Base-by-base conservation (phyloP, 371 early-diverging fungal species). In the Batkoa obscura region DNA sequence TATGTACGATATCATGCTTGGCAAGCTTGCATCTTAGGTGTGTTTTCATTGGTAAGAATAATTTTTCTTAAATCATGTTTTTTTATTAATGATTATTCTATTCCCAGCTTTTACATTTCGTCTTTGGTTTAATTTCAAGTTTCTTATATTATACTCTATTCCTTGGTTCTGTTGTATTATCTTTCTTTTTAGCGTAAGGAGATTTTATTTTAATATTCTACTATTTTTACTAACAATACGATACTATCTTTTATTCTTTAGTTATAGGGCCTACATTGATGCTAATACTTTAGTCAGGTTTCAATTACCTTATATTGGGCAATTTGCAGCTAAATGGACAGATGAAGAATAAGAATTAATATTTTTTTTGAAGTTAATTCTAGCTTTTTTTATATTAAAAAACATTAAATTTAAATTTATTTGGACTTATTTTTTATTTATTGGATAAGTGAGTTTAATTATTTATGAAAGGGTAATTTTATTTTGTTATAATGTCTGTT, bases 1-100 rank as follows among this genome's bases (percentile, higher is more conserved):
- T 84, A 83, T 65, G 82, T 84, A 43, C 66, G 89, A 59, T 88
- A 85, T 66, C 87, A 87, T 62, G 87, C 88, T 3, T 88, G 85
- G 86, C 88, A 89, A 73, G 50, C 60, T 33, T 57, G 58, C 17
- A n/a, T 63, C 31, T 15, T 60, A 45, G 61, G 61, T 37, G 50
- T 54, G 17, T 17, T 56, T 1, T 31, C 59, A 3, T 56, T 59
- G 39, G 63, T 62, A 57, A 59, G 53, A 41, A 30, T 36, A 32
- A 50, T 9, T 47, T 47, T 47, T 30, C 6, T 50, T 13, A 13
- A 43, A 13, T 37, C 50, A n/a, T 10, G 10, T 35, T 5, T 60
- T 50, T 8, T 41, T 50, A 12, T 30, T 47, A 9, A 15, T 56
- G 12, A 37, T 15, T 17, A n/a, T 10, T 31, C 1, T 56, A 41